Percentiles rank a stretch among this genome's conserved stretches.
phyloP scores from a whole-genome alignment of 2,329 filamentous ascomycete species.

The Chaetoscypha palmicola region DNA sequence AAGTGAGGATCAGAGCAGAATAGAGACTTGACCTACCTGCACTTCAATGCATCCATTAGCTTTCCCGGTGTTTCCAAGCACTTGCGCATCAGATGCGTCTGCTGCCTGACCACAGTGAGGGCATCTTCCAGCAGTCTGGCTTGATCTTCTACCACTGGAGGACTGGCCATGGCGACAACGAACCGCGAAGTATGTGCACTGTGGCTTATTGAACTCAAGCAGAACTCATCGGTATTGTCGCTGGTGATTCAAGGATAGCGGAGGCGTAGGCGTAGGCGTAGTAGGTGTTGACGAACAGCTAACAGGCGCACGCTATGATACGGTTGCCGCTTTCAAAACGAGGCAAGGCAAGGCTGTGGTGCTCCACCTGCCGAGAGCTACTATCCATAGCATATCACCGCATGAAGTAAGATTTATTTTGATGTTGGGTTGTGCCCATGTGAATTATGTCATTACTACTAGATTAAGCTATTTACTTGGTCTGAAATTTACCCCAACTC shows the following conservation, averaged over 20 bases:
- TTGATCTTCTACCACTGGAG: conserved; percentile 68
- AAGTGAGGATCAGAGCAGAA: not conserved
- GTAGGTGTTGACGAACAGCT: conserved; percentile 9
- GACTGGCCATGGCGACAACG: conserved; percentile 39
- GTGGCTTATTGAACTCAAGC: conserved; percentile 22
- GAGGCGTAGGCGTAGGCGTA: too few relatives aligned
- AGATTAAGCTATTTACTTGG: not conserved
- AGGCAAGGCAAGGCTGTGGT: too few relatives aligned
- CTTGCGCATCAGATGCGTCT: conserved; percentile 95
- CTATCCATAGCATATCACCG: too few relatives aligned
- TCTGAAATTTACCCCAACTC: conserved; percentile 11
- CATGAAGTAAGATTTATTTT: not conserved
- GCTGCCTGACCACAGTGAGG: conserved; percentile 89
- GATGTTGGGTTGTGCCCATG: conserved; percentile 3
- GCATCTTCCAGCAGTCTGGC: conserved; percentile 96
- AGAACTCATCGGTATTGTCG: conserved; percentile 21
- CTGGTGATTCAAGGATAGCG: conserved; percentile 12
- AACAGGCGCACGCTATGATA: conserved; percentile 15
- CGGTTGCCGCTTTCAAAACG: conserved; percentile 16
- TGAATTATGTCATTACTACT: conserved; percentile 3
- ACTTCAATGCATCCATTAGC: conserved; percentile 99
- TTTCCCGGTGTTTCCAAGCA: conserved; percentile 95
- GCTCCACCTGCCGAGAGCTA: too few relatives aligned
- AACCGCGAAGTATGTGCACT: conserved; percentile 18
- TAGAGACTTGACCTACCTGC: conserved; percentile 65